phyloP scores from a whole-genome alignment of 345 rosid genomes.

The Theobroma cacao region DNA sequence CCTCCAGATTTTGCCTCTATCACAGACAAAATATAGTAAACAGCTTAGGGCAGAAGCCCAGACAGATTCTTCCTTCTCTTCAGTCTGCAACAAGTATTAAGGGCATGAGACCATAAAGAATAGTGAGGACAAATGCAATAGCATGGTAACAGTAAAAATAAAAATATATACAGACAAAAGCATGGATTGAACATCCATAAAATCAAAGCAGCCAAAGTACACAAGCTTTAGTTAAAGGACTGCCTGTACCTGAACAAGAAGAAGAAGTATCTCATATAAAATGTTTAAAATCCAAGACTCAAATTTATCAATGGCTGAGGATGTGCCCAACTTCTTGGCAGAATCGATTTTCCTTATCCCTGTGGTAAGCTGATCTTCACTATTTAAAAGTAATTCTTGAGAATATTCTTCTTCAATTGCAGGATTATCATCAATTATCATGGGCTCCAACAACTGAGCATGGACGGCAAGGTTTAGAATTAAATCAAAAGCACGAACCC shows the following conservation, averaged over 20 bases:
- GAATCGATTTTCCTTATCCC: slow-evolving; percentile 52
- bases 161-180: background rate
- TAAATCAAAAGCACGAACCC: slow-evolving; percentile 92
- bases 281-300: slow-evolving; percentile 95
- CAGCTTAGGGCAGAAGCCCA: slow-evolving; percentile 99
- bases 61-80: slow-evolving; percentile 85
- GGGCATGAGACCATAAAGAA: slow-evolving; percentile 19
- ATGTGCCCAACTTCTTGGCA: slow-evolving; percentile 43
- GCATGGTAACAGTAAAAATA: background rate
- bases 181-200: background rate
- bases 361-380: slow-evolving; percentile 49
- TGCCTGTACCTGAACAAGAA: slow-evolving; percentile 82
- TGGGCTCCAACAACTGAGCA: slow-evolving; percentile 90
- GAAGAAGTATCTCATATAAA: slow-evolving; percentile 83
- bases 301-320: slow-evolving; percentile 68
- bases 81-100: slow-evolving; percentile 48
- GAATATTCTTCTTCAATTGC: slow-evolving; percentile 79
- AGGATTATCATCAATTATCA: slow-evolving; percentile 59
- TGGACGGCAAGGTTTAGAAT: slow-evolving; percentile 97
- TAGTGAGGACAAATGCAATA: background rate
- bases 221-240: background rate
- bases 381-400: slow-evolving; percentile 65
- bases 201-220: background rate
- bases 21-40: slow-evolving; percentile 90
- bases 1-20: slow-evolving; percentile 82